phyloP scores from a whole-genome alignment of 257 asterid species.

The Fraxinus quadrangulata region DNA sequence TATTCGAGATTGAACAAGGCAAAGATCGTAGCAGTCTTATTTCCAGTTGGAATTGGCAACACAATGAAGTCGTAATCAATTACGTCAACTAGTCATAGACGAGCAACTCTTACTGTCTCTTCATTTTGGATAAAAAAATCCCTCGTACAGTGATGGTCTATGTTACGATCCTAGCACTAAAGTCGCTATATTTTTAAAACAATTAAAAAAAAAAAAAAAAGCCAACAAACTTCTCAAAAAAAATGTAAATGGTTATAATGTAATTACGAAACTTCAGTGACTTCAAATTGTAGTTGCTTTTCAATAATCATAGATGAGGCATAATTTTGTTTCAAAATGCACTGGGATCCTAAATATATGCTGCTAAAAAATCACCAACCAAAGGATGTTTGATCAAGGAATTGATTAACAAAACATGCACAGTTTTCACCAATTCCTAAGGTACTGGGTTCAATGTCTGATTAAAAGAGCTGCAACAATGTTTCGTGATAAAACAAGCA shows the following conservation, averaged over 20 bases:
- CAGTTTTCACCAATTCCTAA: neutral
- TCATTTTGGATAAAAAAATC: neutral
- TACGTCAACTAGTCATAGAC: neutral
- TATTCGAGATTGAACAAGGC: neutral
- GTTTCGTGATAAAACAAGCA: neutral
- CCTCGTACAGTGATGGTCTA: neutral
- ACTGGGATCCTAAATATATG: neutral
- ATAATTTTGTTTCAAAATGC: neutral
- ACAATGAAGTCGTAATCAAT: neutral
- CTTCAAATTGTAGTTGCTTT: neutral
- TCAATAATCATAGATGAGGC: neutral
- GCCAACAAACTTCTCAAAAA: neutral
- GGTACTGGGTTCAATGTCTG: neutral
- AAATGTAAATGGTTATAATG: neutral
- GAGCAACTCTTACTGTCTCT: neutral
- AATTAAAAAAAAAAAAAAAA: neutral
- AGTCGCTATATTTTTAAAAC: neutral
- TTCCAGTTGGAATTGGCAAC: conserved; percentile 5
- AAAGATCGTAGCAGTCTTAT: neutral
- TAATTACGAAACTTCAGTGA: neutral
- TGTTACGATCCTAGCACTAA: neutral
- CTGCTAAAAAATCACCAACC: neutral
- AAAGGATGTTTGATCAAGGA: neutral
- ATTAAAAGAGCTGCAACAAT: neutral
- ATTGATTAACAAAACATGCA: neutral